phyloP scores from a whole-genome alignment of 2,329 filamentous ascomycete genomes.

The Tolypocladium ophioglossoides region DNA sequence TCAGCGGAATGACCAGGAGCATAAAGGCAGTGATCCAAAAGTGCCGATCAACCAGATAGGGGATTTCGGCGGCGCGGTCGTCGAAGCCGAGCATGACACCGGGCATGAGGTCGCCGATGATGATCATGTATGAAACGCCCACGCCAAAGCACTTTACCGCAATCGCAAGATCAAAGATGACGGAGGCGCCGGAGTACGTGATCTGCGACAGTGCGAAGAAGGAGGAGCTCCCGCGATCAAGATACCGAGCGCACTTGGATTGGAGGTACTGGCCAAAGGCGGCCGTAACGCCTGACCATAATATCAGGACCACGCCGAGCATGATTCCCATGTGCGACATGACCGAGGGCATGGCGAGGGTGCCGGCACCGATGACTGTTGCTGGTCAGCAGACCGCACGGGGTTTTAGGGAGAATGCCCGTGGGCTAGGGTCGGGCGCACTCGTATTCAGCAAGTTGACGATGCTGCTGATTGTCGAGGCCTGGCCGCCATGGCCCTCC shows the following conservation, averaged over 20 bases:
- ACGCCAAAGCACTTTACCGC: conserved; percentile 98
- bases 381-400: conserved; percentile 7
- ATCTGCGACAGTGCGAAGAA: conserved; percentile 97
- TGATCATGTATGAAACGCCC: conserved; percentile 94
- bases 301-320: conserved; percentile 70
- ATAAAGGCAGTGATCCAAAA: conserved; percentile 99
- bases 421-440: conserved; percentile 29
- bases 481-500: conserved; percentile 59
- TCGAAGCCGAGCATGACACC: conserved; percentile 80
- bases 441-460: conserved; percentile 96
- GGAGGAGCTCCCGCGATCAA: conserved; percentile 78
- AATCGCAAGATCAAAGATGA: conserved; percentile 92
- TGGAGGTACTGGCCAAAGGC: conserved; percentile 94
- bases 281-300: conserved; percentile 84
- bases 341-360: conserved; percentile 89
- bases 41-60: conserved; percentile 77
- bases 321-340: conserved; percentile 92
- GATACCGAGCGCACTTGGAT: conserved; percentile 81
- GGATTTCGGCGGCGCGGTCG: conserved; percentile 45
- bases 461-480: conserved; percentile 81
- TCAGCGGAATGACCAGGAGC: conserved; percentile 89
- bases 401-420: background rate
- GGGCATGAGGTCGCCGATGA: conserved; percentile 97
- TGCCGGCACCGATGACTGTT: conserved; percentile 82
- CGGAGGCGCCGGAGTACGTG: conserved; percentile 91